Base-by-base conservation (phyloP, 2,329 filamentous ascomycete species). In the Clarireedia hainanense region DNA sequence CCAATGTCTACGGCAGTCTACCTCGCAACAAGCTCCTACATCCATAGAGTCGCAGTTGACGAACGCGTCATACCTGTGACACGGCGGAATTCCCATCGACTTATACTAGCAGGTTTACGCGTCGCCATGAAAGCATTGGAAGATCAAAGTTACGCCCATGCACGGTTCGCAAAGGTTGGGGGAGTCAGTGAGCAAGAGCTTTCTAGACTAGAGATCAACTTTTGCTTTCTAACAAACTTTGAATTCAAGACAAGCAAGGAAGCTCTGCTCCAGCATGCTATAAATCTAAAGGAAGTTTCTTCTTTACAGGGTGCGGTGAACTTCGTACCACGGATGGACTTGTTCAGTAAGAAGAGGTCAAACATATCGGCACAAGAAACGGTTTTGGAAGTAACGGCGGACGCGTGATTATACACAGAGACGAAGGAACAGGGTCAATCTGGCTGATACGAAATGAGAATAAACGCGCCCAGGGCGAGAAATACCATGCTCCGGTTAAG, bases 111-210 rank as follows among this genome's bases (percentile, higher is more conserved):
- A 0, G 89, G 88, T 6, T 76, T 96, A 52, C 78, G 91, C 37
- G 88, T 96, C 3, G 91, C 92, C 14, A 94, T 91, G 81, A 99
- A 97, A 73, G 89, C 90, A 0, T 75, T 96, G n/a, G 92, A 99
- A 71, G 92, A 97, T 70, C 79, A 92, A 53, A 88, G 86, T 63
- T 96, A 95, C 73, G 83, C 89, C 7, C 92, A 96, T 72, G 79
- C 79, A 58, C 86, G 90, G 55, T 84, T 96, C 62, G 85, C 92
- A 17, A 87, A 85, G 61, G 91, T 97, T 1, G 92, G 94, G 43
- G 92, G 92, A 17, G 90, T 97, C 15, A 89, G 83, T 66, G 87
- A 89, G 68, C 75, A 76, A 17, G 91, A 97, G 72, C 78, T 99
- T 51, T 87, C 88, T 42, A 80, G 88, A 58, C 74, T 97, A 43